Percentiles rank a stretch among this genome's conserved stretches.
These are phyloP conservation scores for Astrephomene gubernaculifera DNA, from an alignment of 139 green algal species.

Conservation along the genomic window DNA sequence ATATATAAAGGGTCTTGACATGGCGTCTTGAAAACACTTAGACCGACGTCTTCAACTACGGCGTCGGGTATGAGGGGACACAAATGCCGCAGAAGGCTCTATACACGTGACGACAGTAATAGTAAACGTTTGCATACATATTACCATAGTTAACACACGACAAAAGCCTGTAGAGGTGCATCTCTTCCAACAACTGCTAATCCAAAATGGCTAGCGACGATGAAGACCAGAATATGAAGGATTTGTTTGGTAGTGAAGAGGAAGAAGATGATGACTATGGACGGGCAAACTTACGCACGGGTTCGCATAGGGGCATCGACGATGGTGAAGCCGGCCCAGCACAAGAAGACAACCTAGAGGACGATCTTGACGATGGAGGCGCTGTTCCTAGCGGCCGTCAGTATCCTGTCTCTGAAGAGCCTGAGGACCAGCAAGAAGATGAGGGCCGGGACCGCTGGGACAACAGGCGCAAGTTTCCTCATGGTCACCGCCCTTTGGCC, in stretches of 20 bases:
- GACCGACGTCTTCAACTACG: too few species aligned
- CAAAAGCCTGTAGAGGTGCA: too few species aligned
- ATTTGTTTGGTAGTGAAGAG: constrained; percentile 61
- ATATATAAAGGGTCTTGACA: too few species aligned
- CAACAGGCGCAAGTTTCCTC: neutral
- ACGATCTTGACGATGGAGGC: constrained; percentile 25
- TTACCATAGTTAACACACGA: too few species aligned
- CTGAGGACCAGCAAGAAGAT: constrained; percentile 7
- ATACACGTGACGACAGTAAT: too few species aligned
- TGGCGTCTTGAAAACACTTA: too few species aligned
- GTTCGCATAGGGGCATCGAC: neutral
- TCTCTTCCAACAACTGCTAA: too few species aligned
- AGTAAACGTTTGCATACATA: too few species aligned
- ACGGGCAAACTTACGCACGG: neutral
- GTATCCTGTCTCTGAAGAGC: constrained; percentile 26
- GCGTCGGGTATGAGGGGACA: too few species aligned
- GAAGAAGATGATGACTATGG: constrained; percentile 48
- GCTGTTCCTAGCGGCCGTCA: neutral
- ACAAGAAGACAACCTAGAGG: constrained; percentile 56
- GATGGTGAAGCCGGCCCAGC: neutral
- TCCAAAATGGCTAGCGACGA: constrained; percentile 35
- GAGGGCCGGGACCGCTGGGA: neutral
- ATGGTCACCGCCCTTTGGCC: constrained; percentile 1
- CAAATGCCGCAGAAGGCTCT: too few species aligned
- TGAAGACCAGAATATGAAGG: constrained; percentile 47